Percentiles rank a stretch among this genome's conserved stretches.
phyloP scores from a whole-genome alignment of 179 eudicot species.

The Silene noctiflora region DNA sequence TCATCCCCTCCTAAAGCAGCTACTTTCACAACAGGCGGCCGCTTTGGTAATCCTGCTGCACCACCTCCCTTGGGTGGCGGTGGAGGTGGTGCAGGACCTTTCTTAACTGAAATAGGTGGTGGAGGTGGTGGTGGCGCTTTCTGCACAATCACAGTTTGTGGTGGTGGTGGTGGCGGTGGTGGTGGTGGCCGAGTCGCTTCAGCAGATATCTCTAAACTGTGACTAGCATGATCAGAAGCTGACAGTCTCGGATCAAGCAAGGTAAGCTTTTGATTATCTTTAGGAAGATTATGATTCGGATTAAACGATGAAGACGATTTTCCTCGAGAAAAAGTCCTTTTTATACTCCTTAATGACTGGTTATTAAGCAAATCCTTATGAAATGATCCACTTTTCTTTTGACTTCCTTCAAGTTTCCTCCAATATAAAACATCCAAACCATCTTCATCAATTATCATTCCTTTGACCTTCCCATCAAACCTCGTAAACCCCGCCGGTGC shows the following conservation, averaged over 20 bases:
- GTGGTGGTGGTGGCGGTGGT: conserved; percentile 26
- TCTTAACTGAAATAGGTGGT: conserved; percentile 27
- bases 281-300: neutral
- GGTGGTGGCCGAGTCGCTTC: neutral
- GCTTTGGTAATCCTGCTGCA: conserved; percentile 32
- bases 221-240: neutral
- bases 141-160: conserved; percentile 24
- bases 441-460: conserved; percentile 77
- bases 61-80: conserved; percentile 34
- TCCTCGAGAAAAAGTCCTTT: conserved; percentile 20
- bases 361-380: conserved; percentile 30
- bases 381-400: conserved; percentile 31
- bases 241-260: conserved; percentile 13
- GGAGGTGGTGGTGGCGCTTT: conserved; percentile 47
- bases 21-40: conserved; percentile 18
- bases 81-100: conserved; percentile 43
- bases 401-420: conserved; percentile 61
- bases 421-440: conserved; percentile 89
- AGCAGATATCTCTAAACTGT: conserved; percentile 2
- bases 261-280: neutral
- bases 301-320: conserved; percentile 33
- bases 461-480: conserved; percentile 53
- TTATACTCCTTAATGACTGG: conserved; percentile 1
- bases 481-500: conserved; percentile 39
- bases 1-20: conserved; percentile 43